These are phyloP conservation scores for Xylariaceae sp. DNA, from an alignment of 2,329 filamentous ascomycete genomes.

Conservation along the genomic window DNA sequence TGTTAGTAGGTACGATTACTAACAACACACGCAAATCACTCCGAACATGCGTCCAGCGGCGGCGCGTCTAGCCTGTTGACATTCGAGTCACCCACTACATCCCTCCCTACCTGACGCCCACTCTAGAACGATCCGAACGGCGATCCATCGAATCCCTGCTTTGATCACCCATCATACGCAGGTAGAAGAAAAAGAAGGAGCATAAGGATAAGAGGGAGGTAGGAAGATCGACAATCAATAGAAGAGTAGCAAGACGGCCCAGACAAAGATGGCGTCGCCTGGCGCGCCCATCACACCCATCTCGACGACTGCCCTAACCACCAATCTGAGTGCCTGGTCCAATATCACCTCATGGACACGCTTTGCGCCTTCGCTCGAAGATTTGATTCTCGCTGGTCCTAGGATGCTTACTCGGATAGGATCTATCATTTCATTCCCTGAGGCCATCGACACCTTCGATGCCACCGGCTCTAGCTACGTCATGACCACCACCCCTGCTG, in stretches of 20 bases:
- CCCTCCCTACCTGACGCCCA: no score
- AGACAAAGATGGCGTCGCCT: constrained; percentile 27
- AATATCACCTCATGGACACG: constrained; percentile 56
- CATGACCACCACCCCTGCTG: constrained; percentile 48
- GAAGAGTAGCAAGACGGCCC: no score
- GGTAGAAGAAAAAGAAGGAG: constrained; percentile 3
- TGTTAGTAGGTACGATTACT: no score
- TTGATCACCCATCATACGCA: no score
- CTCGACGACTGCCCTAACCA: constrained; percentile 35
- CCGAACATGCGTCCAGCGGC: no score
- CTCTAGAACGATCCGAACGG: no score
- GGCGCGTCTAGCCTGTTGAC: no score
- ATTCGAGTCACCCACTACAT: no score
- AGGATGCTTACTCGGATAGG: constrained; percentile 62
- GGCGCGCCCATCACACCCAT: constrained; percentile 26
- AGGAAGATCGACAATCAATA: no score
- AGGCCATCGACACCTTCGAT: constrained; percentile 55
- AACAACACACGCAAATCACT: no score
- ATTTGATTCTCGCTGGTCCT: constrained; percentile 66
- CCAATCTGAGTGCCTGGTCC: constrained; percentile 45
- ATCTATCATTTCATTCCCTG: constrained; percentile 57
- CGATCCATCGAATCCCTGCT: no score
- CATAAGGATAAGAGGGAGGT: neutral
- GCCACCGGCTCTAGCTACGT: constrained; percentile 35
- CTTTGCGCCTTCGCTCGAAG: constrained; percentile 61